phyloP scores from a whole-genome alignment of 352 stramenopile species.

The Phytopythium sindhum region DNA sequence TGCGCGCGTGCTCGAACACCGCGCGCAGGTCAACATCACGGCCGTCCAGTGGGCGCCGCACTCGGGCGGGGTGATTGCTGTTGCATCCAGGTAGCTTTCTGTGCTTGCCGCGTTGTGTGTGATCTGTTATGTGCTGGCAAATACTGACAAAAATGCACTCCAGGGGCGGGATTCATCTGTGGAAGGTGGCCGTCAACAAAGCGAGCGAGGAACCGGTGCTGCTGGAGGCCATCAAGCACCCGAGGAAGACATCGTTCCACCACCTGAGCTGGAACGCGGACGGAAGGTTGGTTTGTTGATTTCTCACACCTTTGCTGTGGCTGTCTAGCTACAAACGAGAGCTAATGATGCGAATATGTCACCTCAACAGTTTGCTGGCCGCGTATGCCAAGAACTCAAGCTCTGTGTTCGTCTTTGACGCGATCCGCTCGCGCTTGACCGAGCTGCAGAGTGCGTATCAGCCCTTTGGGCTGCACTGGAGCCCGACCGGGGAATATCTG shows the following conservation, averaged over 20 bases:
- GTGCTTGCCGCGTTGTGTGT: not conserved
- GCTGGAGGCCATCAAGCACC: constrained; percentile 57
- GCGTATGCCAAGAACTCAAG: constrained; percentile 43
- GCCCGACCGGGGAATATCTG: constrained; percentile 81
- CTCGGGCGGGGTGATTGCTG: constrained; percentile 54
- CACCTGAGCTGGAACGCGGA: constrained; percentile 72
- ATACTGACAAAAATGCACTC: not conserved
- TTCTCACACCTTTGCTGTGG: not conserved
- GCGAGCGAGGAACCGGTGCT: constrained; percentile 45
- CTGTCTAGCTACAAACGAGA: not conserved
- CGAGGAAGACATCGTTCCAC: constrained; percentile 39
- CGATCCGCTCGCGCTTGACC: constrained; percentile 45
- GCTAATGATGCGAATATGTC: not conserved
- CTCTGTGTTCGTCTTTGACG: constrained; percentile 59
- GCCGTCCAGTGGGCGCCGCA: constrained; percentile 62
- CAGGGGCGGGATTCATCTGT: constrained; percentile 61
- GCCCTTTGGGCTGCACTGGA: constrained; percentile 60
- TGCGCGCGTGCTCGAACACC: constrained; percentile 54
- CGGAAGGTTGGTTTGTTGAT: constrained; percentile 27
- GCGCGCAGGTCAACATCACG: constrained; percentile 48
- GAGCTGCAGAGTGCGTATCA: constrained; percentile 60
- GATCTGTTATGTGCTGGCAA: not conserved
- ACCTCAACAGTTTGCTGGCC: constrained; percentile 39
- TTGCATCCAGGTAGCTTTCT: constrained; percentile 48
- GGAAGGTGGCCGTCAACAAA: constrained; percentile 53